phyloP scores from a whole-genome alignment of 2,329 filamentous ascomycete genomes.

The Colletotrichum costaricense region DNA sequence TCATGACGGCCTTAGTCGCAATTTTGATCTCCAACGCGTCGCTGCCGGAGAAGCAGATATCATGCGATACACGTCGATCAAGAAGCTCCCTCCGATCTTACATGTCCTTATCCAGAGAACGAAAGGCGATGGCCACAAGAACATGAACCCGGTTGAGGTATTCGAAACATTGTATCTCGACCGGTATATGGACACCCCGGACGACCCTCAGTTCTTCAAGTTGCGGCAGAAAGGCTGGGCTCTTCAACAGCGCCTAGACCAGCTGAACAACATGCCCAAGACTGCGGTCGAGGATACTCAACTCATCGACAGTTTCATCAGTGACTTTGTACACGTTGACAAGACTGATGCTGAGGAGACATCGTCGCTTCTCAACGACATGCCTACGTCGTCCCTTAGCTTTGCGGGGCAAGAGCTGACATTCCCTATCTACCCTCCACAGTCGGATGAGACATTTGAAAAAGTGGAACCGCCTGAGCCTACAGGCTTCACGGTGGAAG shows the following conservation, averaged over 20 bases:
- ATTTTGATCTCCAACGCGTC: constrained; percentile 84
- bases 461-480: constrained; percentile 2
- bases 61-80: constrained; percentile 77
- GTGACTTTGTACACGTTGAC: constrained; percentile 21
- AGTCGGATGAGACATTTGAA: neutral
- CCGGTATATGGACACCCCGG: constrained; percentile 80
- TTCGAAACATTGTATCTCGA: constrained; percentile 87
- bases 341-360: neutral
- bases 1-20: constrained; percentile 85
- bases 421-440: constrained; percentile 17
- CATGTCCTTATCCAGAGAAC: constrained; percentile 91
- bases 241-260: constrained; percentile 72
- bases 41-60: constrained; percentile 58
- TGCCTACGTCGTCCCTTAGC: constrained; percentile 23
- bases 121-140: constrained; percentile 79
- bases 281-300: constrained; percentile 23
- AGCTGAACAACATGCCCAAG: constrained; percentile 47
- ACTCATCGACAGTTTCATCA: constrained; percentile 14
- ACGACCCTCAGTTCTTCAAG: constrained; percentile 69
- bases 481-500: neutral
- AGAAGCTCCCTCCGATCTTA: constrained; percentile 82
- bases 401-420: constrained; percentile 25
- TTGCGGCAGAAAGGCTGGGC: constrained; percentile 79
- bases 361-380: constrained; percentile 15
- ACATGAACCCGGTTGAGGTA: constrained; percentile 81